A percentile compares a stretch with the other conserved stretches of the same genome.
Evolutionary conservation across 495 filamentous ascomycete species (phyloP).

Genomic region (Neurospora sp.): DNA sequence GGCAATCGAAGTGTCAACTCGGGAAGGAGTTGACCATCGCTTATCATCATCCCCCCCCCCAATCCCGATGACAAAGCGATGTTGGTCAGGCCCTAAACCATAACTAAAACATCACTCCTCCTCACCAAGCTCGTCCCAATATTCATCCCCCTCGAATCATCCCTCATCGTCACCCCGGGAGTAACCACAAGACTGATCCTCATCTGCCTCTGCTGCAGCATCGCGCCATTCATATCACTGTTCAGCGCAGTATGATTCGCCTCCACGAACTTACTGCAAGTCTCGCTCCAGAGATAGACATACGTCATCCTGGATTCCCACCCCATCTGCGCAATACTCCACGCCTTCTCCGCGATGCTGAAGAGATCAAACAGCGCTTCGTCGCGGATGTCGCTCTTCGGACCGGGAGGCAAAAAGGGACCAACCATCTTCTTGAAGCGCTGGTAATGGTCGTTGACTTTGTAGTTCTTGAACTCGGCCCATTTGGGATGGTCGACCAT

Average conservation of each 20-base stretch:
- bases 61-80: no score
- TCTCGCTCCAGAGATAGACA: slow-evolving; percentile 22
- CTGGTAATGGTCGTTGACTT: slow-evolving; percentile 15
- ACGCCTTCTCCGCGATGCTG: slow-evolving; percentile 13
- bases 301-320: slow-evolving; percentile 18
- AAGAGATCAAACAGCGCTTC: slow-evolving; percentile 22
- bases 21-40: no score
- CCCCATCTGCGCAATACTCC: slow-evolving; percentile 21
- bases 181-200: slow-evolving; percentile 23
- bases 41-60: no score
- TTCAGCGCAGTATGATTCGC: slow-evolving; percentile 11
- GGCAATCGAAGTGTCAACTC: no score
- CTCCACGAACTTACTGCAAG: slow-evolving; percentile 14
- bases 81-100: background rate
- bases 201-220: slow-evolving; percentile 8
- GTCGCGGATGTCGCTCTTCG: background rate
- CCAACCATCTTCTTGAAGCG: slow-evolving; percentile 13
- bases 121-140: slow-evolving; percentile 13
- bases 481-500: slow-evolving; percentile 5
- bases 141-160: slow-evolving; percentile 10
- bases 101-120: slow-evolving; percentile 2
- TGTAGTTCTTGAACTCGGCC: slow-evolving; percentile 9
- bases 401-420: slow-evolving; percentile 1
- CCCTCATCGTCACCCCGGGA: slow-evolving; percentile 19
- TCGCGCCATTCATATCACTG: background rate